phyloP scores from a whole-genome alignment of 805 yeast species.

The Torulaspora maleeae region DNA sequence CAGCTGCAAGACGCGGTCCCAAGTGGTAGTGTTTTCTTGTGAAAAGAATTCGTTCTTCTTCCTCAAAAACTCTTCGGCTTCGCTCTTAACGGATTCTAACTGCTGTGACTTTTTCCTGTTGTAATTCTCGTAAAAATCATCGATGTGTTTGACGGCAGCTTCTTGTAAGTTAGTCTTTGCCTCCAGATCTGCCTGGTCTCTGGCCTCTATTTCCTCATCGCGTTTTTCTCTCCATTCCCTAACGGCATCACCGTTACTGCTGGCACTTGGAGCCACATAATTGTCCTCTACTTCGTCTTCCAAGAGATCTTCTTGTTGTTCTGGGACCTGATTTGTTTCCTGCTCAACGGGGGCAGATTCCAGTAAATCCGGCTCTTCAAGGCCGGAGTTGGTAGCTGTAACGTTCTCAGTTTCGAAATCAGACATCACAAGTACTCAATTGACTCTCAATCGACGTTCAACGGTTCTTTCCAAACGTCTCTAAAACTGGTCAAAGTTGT shows the following conservation, averaged over 20 bases:
- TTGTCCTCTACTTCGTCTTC: slow-evolving; percentile 40
- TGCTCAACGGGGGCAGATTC: slow-evolving; percentile 16
- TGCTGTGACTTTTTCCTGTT: slow-evolving; percentile 74
- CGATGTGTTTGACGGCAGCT: slow-evolving; percentile 77
- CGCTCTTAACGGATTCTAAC: slow-evolving; percentile 56
- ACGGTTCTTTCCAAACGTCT: neutral
- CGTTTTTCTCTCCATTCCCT: slow-evolving; percentile 74
- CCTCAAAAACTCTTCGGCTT: slow-evolving; percentile 64
- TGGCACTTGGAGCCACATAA: slow-evolving; percentile 5
- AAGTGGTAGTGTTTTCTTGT: slow-evolving; percentile 71
- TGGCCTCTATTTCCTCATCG: slow-evolving; percentile 68
- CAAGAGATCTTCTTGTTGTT: slow-evolving; percentile 24
- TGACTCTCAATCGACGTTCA: neutral
- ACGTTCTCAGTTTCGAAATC: slow-evolving; percentile 8
- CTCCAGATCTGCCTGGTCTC: slow-evolving; percentile 66
- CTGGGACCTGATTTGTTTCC: slow-evolving; percentile 35
- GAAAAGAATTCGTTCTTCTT: slow-evolving; percentile 73
- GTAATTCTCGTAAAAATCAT: slow-evolving; percentile 88
- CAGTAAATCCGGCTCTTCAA: slow-evolving; percentile 36
- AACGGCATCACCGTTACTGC: slow-evolving; percentile 3
- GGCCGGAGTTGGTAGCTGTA: slow-evolving; percentile 1
- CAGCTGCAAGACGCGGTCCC: slow-evolving; percentile 62
- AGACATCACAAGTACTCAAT: slow-evolving; percentile 9
- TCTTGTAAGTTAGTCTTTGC: slow-evolving; percentile 63
- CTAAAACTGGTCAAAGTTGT: neutral